phyloP scores from a whole-genome alignment of 2,329 filamentous ascomycete genomes.

The Diplodia corticola region DNA sequence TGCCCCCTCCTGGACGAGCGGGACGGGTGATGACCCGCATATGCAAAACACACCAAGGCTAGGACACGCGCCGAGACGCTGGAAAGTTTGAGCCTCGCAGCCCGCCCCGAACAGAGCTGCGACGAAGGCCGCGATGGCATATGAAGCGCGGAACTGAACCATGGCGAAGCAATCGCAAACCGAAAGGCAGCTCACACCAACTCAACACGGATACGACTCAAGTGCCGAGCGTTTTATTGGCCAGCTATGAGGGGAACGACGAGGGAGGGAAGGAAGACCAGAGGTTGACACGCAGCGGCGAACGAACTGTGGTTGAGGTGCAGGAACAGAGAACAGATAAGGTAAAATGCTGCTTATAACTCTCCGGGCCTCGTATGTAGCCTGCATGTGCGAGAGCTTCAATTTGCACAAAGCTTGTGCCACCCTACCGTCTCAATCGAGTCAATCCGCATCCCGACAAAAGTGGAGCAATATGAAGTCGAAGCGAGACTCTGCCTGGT shows the following conservation, averaged over 20 bases:
- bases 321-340: background rate
- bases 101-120: constrained; percentile 24
- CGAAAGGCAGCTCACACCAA: background rate
- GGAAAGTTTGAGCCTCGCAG: constrained; percentile 53
- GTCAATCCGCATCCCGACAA: background rate
- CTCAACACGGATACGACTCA: background rate
- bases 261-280: background rate
- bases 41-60: constrained; percentile 47
- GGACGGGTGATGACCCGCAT: background rate
- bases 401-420: constrained; percentile 3
- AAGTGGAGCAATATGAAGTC: background rate
- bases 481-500: too few relatives aligned
- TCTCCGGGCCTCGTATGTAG: background rate
- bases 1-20: background rate
- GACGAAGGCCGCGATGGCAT: background rate
- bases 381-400: background rate
- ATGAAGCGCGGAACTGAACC: background rate
- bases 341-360: constrained; percentile 10
- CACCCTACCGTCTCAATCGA: background rate
- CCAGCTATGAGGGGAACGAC: background rate
- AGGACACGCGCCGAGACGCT: constrained; percentile 57
- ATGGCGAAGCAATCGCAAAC: background rate
- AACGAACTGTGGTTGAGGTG: background rate
- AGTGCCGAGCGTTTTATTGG: background rate
- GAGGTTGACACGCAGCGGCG: background rate